Evolutionary conservation across 2,329 filamentous ascomycete genomes (phyloP), one percentile per base, ranked within the genome.

Genomic region (Colletotrichum sp.): DNA sequence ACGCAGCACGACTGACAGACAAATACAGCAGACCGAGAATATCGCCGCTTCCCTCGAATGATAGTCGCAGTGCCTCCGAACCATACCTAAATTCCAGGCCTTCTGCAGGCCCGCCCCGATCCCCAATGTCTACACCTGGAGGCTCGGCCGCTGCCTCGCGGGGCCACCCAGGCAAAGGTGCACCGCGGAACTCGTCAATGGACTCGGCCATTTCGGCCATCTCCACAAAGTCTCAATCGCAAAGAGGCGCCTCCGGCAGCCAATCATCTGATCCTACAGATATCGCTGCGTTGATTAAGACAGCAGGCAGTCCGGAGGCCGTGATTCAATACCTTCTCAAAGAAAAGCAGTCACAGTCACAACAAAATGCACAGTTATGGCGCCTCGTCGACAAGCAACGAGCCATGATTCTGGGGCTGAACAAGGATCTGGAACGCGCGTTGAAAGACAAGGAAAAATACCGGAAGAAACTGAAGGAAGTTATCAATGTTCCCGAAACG

Each of bases 391-490:
- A 99, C 84, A 99, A 99, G 87, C 97, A 99, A 84, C 91, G 96
- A 77, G 93, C 95, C 18, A 96, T 99, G 93, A 96, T 99, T 71
- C 85, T 98, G 24, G 96, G 96, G 9, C 89, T 99, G 77, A 98
- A 99, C 82, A 98, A 97, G 84, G 97, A 99, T 82, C 88, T 99
- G 15, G 96, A 99, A 84, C 92, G 95, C 68, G 93, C 96, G 2
- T 85, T 98, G 78, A 98, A 98, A 83, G 97, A 99, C 79, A 98
- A 98, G 85, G 96, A 99, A 79, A 94, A 94, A 80, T 99, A 99
- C 82, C 93, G 95, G 80, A 96, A 94, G 84, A 98, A 97, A 84
- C 83, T 98, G 58, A 98, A 98, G 84, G 96, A 99, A 72, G 84
- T 91, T 10, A 84, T 92, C 80, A 84, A 88, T 0, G 82, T 84